Base-by-base conservation (phyloP, 2,329 filamentous ascomycete genomes). In the Colletotrichum sublineola region DNA sequence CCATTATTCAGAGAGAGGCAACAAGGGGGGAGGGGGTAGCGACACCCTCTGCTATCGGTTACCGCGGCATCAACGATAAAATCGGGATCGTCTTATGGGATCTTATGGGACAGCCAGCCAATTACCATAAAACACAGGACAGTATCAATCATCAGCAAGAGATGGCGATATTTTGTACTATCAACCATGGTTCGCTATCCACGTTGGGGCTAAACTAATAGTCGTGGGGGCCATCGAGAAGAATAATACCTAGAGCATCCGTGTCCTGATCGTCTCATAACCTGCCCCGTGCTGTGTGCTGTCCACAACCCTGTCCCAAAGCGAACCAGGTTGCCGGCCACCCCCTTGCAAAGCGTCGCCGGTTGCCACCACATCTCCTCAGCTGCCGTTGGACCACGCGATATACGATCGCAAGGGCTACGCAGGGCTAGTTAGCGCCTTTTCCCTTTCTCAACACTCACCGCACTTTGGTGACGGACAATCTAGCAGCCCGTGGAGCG, bases 351-450 rank as follows among this genome's bases (percentile, higher is more conserved):
- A 24, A 60, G 53, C 44, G 63, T n/a, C 15, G 18, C 20, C 2
- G 33, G 20, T 40, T 18, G 55, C 55, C 36, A 40, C 18, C 55
- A 24, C 2, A 5, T 57, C 36, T 24, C 55, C n/a, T 40, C 33
- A 14, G 24, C 55, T 57, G 36, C 33, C 20, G 55, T 40, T 24
- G 18, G 31, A 55, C 44, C 67, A 70, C 63, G 63, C 63, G 63
- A 67, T 62, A 62, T 56, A 56, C 24, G 55, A 71, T 71, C 63
- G 33, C 63, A 38, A 67, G 56, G 50, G 63, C 50, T 46, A 63
- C 40, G 33, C 68, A 71, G 63, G 68, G 68, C 68, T 71, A 50
- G 18, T 62, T 67, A 67, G 68, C 68, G 63, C 56, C 50, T 24
- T 50, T 67, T 67, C 2, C 20, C 33, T 15, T 36, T 7, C 8